Evolutionary conservation across 495 filamentous ascomycete genomes (phyloP).

Genomic region (Podospora pseudopauciseta): DNA sequence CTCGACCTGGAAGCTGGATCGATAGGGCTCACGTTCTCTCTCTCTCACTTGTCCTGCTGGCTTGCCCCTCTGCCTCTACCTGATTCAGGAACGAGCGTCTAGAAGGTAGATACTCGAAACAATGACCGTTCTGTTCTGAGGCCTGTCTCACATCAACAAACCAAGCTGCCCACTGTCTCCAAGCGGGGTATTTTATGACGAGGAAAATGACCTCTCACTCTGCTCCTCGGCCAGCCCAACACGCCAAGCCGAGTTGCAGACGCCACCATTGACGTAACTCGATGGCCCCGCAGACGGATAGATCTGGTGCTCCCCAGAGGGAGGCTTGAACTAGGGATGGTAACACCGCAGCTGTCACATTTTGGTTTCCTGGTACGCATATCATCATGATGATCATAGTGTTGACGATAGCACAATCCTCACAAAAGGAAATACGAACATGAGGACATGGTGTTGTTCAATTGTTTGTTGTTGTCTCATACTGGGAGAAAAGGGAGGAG

Average conservation of each 20-base stretch:
- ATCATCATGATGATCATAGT: not conserved
- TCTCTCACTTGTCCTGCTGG: not conserved
- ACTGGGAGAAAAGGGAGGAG: slow-evolving; percentile 9
- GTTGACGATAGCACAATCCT: not conserved
- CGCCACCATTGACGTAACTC: not conserved
- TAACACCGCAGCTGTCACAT: slow-evolving; percentile 2
- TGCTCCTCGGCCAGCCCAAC: not conserved
- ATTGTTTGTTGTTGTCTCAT: not conserved
- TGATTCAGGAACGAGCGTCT: not conserved
- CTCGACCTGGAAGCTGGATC: not conserved
- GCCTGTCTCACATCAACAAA: not conserved
- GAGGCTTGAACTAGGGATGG: slow-evolving; percentile 1
- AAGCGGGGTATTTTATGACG: not conserved
- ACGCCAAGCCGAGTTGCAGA: not conserved
- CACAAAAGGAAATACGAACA: not conserved
- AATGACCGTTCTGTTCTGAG: not conserved
- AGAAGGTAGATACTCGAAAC: not conserved
- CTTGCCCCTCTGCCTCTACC: not conserved
- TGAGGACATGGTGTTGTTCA: not conserved
- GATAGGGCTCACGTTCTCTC: not conserved
- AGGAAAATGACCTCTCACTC: not conserved
- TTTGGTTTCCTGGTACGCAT: not conserved
- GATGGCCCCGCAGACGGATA: slow-evolving; percentile 1
- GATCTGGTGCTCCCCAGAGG: not conserved
- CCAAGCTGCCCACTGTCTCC: not conserved